Conservation (phyloP, 768 basidiomycete genomes). For the Candolleomyces aberdarensis region DNA sequence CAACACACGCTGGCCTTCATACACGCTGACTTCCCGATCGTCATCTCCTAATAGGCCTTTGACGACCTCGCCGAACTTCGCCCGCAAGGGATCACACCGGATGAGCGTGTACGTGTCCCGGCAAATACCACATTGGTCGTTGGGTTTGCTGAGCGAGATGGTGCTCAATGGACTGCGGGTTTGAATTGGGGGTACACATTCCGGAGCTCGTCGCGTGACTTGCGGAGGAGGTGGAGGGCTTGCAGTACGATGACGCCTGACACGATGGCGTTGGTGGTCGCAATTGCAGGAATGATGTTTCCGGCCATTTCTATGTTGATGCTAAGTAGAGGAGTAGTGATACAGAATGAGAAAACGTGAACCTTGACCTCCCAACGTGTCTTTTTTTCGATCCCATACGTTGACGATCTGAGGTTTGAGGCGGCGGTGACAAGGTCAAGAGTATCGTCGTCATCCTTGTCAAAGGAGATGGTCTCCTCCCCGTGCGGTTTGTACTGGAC, state of each 20-base stretch:
- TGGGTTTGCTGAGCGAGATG: conserved; percentile 65
- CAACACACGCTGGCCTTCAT: conserved; percentile 82
- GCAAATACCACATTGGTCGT: conserved; percentile 80
- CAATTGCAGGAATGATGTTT: conserved; percentile 99
- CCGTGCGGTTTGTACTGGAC: conserved; percentile 66
- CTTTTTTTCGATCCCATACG: conserved; percentile 86
- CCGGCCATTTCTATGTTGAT: conserved; percentile 86
- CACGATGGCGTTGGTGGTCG: conserved; percentile 97
- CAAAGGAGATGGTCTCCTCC: conserved; percentile 81
- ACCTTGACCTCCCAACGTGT: conserved; percentile 98
- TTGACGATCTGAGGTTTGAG: conserved; percentile 86
- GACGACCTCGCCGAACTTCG: conserved; percentile 73
- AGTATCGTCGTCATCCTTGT: conserved; percentile 97
- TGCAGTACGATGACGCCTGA: conserved; percentile 94
- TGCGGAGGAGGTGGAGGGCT: conserved; percentile 78
- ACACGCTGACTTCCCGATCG: conserved; percentile 69
- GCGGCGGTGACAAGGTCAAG: conserved; percentile 96
- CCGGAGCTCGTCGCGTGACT: conserved; percentile 55
- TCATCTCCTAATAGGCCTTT: conserved; percentile 60
- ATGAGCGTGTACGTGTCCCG: conserved; percentile 78
- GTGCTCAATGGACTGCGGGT: conserved; percentile 70
- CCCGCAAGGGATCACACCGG: conserved; percentile 66
- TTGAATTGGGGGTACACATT: conserved; percentile 82
- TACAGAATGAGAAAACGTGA: conserved; percentile 7
- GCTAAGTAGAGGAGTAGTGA: neutral